Evolutionary conservation across 1,284 basidiomycete species (phyloP).

Genomic region (Exsudoporus floridanus): DNA sequence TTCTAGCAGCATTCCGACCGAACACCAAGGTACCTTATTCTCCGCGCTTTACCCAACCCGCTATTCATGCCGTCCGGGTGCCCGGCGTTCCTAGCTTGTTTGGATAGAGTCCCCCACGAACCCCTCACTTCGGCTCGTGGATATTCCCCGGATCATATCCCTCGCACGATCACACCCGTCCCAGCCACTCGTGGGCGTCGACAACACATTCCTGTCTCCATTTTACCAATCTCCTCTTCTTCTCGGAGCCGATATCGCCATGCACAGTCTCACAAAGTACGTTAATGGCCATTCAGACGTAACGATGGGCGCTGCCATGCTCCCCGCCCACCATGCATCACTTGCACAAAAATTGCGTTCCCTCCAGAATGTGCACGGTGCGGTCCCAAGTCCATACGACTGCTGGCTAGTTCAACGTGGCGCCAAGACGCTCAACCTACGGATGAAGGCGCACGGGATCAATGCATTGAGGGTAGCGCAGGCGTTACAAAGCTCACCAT

Average conservation of each 20-base stretch:
- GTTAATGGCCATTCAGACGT: constrained; percentile 93
- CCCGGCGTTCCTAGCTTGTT: constrained; percentile 60
- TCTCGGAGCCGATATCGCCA: constrained; percentile 80
- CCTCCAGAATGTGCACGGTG: constrained; percentile 91
- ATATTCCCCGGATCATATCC: constrained; percentile 65
- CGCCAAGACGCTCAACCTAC: constrained; percentile 85
- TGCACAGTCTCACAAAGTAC: constrained; percentile 88
- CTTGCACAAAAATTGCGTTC: constrained; percentile 68
- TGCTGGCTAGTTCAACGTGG: constrained; percentile 91
- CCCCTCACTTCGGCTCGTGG: constrained; percentile 86
- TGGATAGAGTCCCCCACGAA: constrained; percentile 98
- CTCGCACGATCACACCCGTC: constrained; percentile 61
- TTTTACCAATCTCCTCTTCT: constrained; percentile 89
- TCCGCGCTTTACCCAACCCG: not conserved
- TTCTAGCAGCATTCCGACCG: constrained; percentile 62
- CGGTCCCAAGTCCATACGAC: constrained; percentile 87
- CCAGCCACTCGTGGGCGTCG: constrained; percentile 77
- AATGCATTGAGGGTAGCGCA: constrained; percentile 81
- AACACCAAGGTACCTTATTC: constrained; percentile 74
- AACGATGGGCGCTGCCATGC: constrained; percentile 80
- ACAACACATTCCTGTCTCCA: constrained; percentile 91
- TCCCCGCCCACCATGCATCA: constrained; percentile 55
- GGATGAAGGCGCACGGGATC: constrained; percentile 84
- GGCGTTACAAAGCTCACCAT: constrained; percentile 55
- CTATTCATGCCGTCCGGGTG: not conserved